Base-by-base conservation (phyloP, 2,329 filamentous ascomycete genomes). In the Bipolaris oryzae region DNA sequence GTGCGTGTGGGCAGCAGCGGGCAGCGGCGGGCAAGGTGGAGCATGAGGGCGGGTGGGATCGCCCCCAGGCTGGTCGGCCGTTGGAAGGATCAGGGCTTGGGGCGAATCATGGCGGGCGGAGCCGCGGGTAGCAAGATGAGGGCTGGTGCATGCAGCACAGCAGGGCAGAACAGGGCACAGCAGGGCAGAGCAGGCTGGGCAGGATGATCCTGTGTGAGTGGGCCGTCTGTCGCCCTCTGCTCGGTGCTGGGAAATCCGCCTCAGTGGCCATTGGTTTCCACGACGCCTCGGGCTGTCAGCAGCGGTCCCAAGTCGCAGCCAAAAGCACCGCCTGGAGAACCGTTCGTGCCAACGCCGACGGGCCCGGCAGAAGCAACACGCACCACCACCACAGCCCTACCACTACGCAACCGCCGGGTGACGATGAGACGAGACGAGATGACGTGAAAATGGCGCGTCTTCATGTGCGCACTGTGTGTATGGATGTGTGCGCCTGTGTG, bases 181-280 rank as follows among this genome's bases (percentile, higher is more conserved):
- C 28, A 13, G 7, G 10, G 28, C 28, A 10, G 10, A 11, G 9
- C 3, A 11, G 3, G 3, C 11, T 41, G 45, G 53, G 57, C 55
- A 55, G 48, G 57, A 33, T 56, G 34, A 62, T 58, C 50, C 50
- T 61, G 56, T 21, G 34, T 11, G 46, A 52, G 28, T 42, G 50
- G 55, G 48, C 59, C 54, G 49, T 53, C 39, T 50, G 21, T 38
- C 52, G 55, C 39, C 46, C 43, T 50, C 38, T 54, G 57, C 60
- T 45, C 13, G 42, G 28, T 45, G 57, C 59, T 57, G 53, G 39
- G 50, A 34, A 48, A 42, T 47, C 63, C 63, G 53, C 53, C 56
- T 50, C 44, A 44, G n/a, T 39, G 63, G 63, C 53, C 59, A 66
- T 66, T 66, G 63, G 63, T 55, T 63, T 60, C 63, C 63, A 62